These are phyloP conservation scores for Metschnikowia noctiluminum DNA, from an alignment of 805 yeast species.

Conservation along the genomic window DNA sequence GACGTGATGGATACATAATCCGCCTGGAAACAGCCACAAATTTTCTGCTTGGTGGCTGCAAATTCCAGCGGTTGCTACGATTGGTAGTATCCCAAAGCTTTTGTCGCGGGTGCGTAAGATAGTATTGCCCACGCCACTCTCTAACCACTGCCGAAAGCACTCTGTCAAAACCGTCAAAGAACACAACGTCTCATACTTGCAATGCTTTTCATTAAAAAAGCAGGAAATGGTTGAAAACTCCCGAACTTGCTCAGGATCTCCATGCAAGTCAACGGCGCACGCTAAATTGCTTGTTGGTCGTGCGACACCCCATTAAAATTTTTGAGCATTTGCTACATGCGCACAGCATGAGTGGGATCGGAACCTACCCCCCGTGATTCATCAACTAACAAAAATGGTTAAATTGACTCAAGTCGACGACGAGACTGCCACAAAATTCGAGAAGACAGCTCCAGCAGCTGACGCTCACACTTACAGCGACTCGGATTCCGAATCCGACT, in stretches of 20 bases:
- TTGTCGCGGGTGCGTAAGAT: not conserved
- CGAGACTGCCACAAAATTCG: slow-evolving; percentile 40
- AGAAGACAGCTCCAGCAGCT: slow-evolving; percentile 28
- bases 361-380: not conserved
- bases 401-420: slow-evolving; percentile 72
- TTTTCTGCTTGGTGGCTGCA: not conserved
- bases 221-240: no score
- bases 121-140: no score
- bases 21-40: no score
- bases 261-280: not conserved
- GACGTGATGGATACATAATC: no score
- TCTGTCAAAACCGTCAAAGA: no score
- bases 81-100: no score
- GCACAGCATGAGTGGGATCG: not conserved
- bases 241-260: no score
- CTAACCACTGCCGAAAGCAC: no score
- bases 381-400: slow-evolving; percentile 50
- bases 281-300: slow-evolving; percentile 9
- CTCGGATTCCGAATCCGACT: slow-evolving; percentile 47
- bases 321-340: slow-evolving; percentile 15
- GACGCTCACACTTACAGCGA: slow-evolving; percentile 30
- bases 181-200: no score
- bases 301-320: slow-evolving; percentile 20
- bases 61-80: not conserved
- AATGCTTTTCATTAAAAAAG: no score